Percentiles rank a stretch among this genome's conserved stretches.
phyloP scores from a whole-genome alignment of 2,329 filamentous ascomycete species.

The Xylariales sp. region DNA sequence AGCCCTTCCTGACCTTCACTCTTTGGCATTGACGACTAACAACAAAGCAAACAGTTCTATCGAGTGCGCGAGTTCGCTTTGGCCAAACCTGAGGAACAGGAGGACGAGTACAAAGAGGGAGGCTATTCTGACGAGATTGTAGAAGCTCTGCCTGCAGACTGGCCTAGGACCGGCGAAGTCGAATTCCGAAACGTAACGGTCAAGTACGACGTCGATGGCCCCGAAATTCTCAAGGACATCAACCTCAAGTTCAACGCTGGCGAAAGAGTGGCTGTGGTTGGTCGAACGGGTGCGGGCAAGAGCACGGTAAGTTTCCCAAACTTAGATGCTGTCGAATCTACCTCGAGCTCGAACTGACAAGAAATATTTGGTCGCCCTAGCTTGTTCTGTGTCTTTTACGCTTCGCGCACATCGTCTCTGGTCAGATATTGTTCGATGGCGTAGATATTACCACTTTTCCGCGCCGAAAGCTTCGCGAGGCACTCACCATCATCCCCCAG shows the following conservation, averaged over 20 bases:
- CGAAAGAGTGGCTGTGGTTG: slow-evolving; percentile 73
- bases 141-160: slow-evolving; percentile 34
- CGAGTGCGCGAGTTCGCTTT: slow-evolving; percentile 45
- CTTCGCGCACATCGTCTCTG: slow-evolving; percentile 47
- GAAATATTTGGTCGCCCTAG: slow-evolving; percentile 19
- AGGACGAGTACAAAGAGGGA: slow-evolving; percentile 34
- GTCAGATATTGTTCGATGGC: slow-evolving; percentile 51
- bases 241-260: slow-evolving; percentile 56
- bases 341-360: no score
- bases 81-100: slow-evolving; percentile 39
- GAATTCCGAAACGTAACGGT: slow-evolving; percentile 47
- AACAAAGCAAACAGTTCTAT: slow-evolving; percentile 32
- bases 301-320: slow-evolving; percentile 60
- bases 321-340: no score
- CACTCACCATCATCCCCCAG: slow-evolving; percentile 54
- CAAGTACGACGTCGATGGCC: slow-evolving; percentile 40
- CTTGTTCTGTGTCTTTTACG: slow-evolving; percentile 50
- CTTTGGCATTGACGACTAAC: no score
- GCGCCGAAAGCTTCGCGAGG: slow-evolving; percentile 45
- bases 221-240: slow-evolving; percentile 45
- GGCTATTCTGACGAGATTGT: slow-evolving; percentile 34
- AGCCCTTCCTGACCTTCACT: not conserved
- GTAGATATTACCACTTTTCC: slow-evolving; percentile 48
- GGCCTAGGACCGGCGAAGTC: slow-evolving; percentile 41
- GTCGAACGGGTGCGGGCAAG: slow-evolving; percentile 78